Evolutionary conservation across 805 yeast genomes (phyloP), one percentile per base, ranked within the genome.

Genomic region (Debaryomyces hansenii): DNA sequence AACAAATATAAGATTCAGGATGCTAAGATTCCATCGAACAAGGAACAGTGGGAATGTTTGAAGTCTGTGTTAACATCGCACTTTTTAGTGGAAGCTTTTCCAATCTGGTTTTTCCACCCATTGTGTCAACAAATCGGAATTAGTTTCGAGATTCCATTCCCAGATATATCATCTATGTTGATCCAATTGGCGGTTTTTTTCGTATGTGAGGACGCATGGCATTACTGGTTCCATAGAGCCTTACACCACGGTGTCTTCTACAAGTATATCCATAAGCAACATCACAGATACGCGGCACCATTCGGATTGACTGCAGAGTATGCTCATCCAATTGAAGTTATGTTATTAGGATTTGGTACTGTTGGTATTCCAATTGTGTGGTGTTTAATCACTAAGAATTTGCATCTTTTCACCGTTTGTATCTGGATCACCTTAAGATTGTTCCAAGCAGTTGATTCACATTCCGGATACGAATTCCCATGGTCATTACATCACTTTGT

Each of bases 81-180:
- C 54, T 76, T 80, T 51, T 53, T 80, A 52, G 84, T 80, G 27
- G 85, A 80, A 59, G 84, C 79, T 0, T 68, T 80, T 45, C 85
- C 85, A 38, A 80, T 80, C 49, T 80, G 85, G 85, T 72, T 79
- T 18, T 80, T 80, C 70, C 85, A 80, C 54, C 85, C 85, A 16
- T 53, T 80, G 54, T 76, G 82, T 55, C 63, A 71, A 49, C 64
- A 62, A 20, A 60, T 80, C 46, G 80, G 80, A 29, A 78, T 80
- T 44, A 64, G 72, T 11, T 74, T 74, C 28, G 64, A 68, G 16
- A 82, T 79, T 20, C 85, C 85, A 11, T 80, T 80, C 66, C 84
- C 85, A 7, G 50, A 72, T 1, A 58, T 66, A 46, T 56, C 58
- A 7, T 68, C 68, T 20, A 75, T 79, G 72, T 47, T 59, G 6